Conservation (phyloP, 192 early-diverging fungal species). For the Gamsiella multidivaricata region DNA sequence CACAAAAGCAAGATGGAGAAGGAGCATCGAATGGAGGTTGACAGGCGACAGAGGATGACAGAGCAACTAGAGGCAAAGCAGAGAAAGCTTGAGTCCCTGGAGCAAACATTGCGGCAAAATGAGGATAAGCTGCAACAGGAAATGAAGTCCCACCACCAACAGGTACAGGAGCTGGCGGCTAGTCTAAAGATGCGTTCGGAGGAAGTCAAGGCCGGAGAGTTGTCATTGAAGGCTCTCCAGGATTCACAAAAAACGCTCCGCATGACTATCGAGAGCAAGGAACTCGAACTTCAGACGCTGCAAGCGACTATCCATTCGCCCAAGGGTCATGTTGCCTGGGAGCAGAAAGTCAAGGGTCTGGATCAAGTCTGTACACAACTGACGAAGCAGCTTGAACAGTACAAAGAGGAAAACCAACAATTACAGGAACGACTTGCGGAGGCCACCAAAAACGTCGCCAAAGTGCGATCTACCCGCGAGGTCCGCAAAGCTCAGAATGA, state of each 20-base stretch:
- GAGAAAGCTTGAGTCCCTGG: slow-evolving; percentile 17
- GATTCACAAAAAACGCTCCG: slow-evolving; percentile 19
- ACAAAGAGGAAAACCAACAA: slow-evolving; percentile 38
- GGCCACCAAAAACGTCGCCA: slow-evolving; percentile 30
- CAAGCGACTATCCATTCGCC: slow-evolving; percentile 40
- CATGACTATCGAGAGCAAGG: slow-evolving; percentile 39
- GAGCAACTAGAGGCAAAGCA: slow-evolving; percentile 29
- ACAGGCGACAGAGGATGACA: slow-evolving; percentile 32
- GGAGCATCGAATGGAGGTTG: slow-evolving; percentile 44
- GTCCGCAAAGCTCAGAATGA: slow-evolving; percentile 8
- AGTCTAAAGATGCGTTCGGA: slow-evolving; percentile 24
- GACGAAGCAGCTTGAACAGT: slow-evolving; percentile 27
- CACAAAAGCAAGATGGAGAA: slow-evolving; percentile 46
- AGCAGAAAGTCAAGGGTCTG: slow-evolving; percentile 42
- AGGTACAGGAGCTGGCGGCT: slow-evolving; percentile 23
- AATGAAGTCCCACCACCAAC: slow-evolving; percentile 24
- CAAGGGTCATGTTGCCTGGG: slow-evolving; percentile 26
- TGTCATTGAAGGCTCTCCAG: slow-evolving; percentile 21
- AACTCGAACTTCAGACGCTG: slow-evolving; percentile 27
- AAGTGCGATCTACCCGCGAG: slow-evolving; percentile 20
- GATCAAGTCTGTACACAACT: slow-evolving; percentile 30
- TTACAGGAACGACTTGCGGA: slow-evolving; percentile 44
- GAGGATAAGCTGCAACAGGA: slow-evolving; percentile 19
- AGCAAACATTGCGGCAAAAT: slow-evolving; percentile 21
- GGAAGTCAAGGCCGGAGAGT: slow-evolving; percentile 33